Evolutionary conservation across 1,284 basidiomycete species (phyloP).

Genomic region (Trametes polyzona): DNA sequence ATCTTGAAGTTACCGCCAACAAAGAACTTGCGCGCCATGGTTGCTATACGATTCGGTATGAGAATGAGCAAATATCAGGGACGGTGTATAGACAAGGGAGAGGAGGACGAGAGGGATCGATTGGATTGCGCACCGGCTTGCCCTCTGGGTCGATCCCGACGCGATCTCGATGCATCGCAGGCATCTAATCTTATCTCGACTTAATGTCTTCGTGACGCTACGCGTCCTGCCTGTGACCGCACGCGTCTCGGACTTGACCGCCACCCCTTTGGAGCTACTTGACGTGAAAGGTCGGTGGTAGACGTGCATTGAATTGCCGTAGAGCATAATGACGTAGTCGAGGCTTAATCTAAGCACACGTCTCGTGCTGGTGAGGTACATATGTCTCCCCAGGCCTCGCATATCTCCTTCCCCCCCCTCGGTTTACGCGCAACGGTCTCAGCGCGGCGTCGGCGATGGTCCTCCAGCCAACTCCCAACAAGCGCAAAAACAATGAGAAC

Average conservation of each 20-base stretch:
- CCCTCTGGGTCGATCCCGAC: conserved; percentile 15
- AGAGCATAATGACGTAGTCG: too few species aligned
- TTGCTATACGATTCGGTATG: not conserved
- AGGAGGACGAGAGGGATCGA: conserved; percentile 11
- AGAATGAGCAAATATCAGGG: not conserved
- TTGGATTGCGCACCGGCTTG: not conserved
- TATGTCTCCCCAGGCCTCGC: too few species aligned
- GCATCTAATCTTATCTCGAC: conserved; percentile 13
- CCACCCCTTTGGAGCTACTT: not conserved
- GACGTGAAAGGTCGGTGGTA: not conserved
- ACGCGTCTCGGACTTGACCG: not conserved
- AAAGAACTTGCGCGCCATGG: conserved; percentile 85
- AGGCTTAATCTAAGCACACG: too few species aligned
- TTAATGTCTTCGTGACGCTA: conserved; percentile 2
- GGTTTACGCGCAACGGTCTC: too few species aligned
- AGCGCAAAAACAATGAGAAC: too few species aligned
- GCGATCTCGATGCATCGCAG: conserved; percentile 12
- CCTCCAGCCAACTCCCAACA: too few species aligned
- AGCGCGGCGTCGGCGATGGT: too few species aligned
- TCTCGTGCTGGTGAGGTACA: too few species aligned
- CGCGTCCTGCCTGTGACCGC: conserved; percentile 3
- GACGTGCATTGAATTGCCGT: not conserved
- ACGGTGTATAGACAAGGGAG: not conserved
- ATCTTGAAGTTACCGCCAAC: conserved; percentile 98
- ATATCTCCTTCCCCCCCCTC: too few species aligned